A percentile compares a stretch with the other conserved stretches of the same genome.
Conservation (phyloP, 768 basidiomycete species). For the Rubroboletus pulcherrimus region DNA sequence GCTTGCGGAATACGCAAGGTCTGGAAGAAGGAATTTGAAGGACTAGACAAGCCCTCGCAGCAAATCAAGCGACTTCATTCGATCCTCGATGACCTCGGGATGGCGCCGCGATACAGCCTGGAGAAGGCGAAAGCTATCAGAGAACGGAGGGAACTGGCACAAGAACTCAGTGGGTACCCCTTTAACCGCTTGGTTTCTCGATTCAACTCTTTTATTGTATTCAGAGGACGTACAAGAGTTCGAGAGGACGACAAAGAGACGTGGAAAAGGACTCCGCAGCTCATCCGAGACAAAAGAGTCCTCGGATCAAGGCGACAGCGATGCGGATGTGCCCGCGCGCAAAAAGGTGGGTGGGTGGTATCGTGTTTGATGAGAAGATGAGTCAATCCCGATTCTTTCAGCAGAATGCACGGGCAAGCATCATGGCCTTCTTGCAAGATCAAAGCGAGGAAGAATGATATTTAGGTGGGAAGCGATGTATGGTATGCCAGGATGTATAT, state of each 20-base stretch:
- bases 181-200: neutral
- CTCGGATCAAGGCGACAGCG: slow-evolving; percentile 32
- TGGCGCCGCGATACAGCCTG: slow-evolving; percentile 71
- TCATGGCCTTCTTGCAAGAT: slow-evolving; percentile 68
- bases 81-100: slow-evolving; percentile 70
- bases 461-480: too few species aligned
- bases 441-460: slow-evolving; percentile 57
- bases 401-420: slow-evolving; percentile 52
- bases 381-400: slow-evolving; percentile 12
- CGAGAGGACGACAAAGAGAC: slow-evolving; percentile 44
- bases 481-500: neutral
- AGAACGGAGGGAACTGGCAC: slow-evolving; percentile 66
- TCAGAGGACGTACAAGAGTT: slow-evolving; percentile 77
- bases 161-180: slow-evolving; percentile 64
- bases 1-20: slow-evolving; percentile 76
- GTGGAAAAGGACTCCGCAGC: slow-evolving; percentile 16
- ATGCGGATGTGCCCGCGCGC: slow-evolving; percentile 33
- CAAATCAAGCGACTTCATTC: slow-evolving; percentile 65
- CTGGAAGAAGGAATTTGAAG: slow-evolving; percentile 73
- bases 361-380: neutral
- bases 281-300: slow-evolving; percentile 23
- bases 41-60: slow-evolving; percentile 48
- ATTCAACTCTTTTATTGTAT: neutral
- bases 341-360: slow-evolving; percentile 38
- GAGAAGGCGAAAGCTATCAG: slow-evolving; percentile 80